Evolutionary conservation across 192 early-diverging fungal species (phyloP).

Genomic region (Podochytrium sp.): DNA sequence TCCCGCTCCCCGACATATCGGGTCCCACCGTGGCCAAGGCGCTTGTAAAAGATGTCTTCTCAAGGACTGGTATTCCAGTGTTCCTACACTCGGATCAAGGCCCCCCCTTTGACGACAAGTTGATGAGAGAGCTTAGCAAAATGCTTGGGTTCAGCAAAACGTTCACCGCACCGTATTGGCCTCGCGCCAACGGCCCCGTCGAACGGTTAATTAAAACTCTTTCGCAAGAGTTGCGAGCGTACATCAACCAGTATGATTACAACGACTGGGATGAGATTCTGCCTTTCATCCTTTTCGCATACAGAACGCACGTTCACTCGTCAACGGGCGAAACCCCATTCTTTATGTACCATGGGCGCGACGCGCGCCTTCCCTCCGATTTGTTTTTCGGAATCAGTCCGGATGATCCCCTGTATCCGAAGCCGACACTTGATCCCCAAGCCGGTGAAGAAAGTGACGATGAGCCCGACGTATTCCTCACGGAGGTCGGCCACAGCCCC

Average conservation of each 20-base stretch:
- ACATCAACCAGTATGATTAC: neutral
- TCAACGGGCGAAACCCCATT: neutral
- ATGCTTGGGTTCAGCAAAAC: neutral
- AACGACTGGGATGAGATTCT: neutral
- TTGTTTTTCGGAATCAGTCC: neutral
- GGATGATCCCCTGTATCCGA: too few relatives aligned
- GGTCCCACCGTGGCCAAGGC: neutral
- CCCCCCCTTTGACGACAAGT: neutral
- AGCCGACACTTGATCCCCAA: neutral
- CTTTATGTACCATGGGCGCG: neutral
- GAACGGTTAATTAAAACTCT: neutral
- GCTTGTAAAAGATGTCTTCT: constrained; percentile 4
- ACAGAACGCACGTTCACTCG: neutral
- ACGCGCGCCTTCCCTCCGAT: neutral
- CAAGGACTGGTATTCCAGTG: neutral
- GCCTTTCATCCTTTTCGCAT: neutral
- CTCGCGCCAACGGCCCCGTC: neutral
- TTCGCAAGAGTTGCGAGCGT: neutral
- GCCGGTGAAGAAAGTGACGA: neutral
- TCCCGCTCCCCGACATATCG: neutral
- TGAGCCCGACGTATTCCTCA: neutral
- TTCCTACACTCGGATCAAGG: constrained; percentile 7
- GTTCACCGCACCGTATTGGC: neutral
- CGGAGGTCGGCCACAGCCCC: neutral
- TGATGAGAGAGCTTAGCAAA: neutral